Evolutionary conservation across 108 stramenopile species (phyloP), one percentile per base, ranked within the genome.

Genomic region (Cyclotella choctawhatcheeana): DNA sequence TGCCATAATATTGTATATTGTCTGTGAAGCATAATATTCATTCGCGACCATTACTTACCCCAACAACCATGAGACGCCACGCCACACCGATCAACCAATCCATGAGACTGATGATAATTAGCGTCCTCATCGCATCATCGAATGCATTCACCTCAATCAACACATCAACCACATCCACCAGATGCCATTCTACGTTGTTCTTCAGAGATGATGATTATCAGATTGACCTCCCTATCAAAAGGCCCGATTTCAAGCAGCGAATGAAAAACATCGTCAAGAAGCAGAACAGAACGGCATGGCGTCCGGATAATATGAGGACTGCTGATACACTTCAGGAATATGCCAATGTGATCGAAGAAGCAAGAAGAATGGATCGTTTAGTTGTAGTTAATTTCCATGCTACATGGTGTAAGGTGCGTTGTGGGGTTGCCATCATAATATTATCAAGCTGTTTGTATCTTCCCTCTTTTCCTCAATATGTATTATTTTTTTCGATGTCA

Each of bases 331-430:
- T 89, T 21, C 51, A 85, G 58, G 87, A 88, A 0, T 93, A 85
- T 71, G 83, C 86, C 33, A 60, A 62, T 12, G 82, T 89, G 0
- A 84, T 78, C 25, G 79, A 85, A 44, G 86, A 87, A 50, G 86
- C 85, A 27, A 58, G 67, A 44, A 55, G 45, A 22, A 35, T 29
- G 10, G 73, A 85, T 25, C 60, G 56, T 20, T 27, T 87, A 34
- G 83, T 89, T 29, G 89, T 85, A 12, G 89, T 87, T 34, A 67
- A 86, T 53, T 89, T 89, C 67, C 77, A 81, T 67, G 89, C 89
- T 3, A 77, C 86, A 13, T 89, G 84, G 84, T 89, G 88, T 60
- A 89, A 85, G 82, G 86, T 87, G 70, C 73, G 86, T 21, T n/a
- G n/a, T n/a, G n/a, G n/a, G n/a, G n/a, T n/a, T n/a, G n/a, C n/a